Base-by-base conservation (phyloP, 2,329 filamentous ascomycete genomes). In the Aspergillus latus region DNA sequence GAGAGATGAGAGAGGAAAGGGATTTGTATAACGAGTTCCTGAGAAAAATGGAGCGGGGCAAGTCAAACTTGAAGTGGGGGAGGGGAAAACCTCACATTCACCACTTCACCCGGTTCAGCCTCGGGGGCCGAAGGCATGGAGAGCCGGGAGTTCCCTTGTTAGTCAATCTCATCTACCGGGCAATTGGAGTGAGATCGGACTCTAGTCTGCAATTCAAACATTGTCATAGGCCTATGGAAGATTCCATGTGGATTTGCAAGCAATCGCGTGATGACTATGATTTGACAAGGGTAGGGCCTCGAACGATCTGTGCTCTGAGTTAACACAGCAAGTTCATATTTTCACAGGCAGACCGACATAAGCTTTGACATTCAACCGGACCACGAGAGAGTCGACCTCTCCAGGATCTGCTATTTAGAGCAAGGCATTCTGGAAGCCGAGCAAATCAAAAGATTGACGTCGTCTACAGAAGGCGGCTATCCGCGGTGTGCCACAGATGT, bases 31-130 rank as follows among this genome's bases (percentile, higher is more conserved):
- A 44, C 30, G 50, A 37, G 47, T 54, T 54, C 30, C 26, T 55
- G 32, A 48, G 28, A 51, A 49, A 51, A 50, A 48, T 55, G 39
- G 42, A 47, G 68, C 66, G 66, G 67, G 65, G 66, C 63, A 64
- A 56, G 34, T 37, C 10, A 37, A 16, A 15, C 39, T 21, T 42
- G 8, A 42, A 21, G 59, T 56, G 65, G 64, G 59, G 59, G 45
- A 43, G 64, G 58, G 59, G 37, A 43, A 46, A 34, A 21, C 21
- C 32, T 36, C 16, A 40, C 43, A 16, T 36, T 39, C n/a, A 11
- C 30, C 10, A 15, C 5, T 10, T 15, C 50, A 42, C 40, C 16
- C 42, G 42, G 40, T 44, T 52, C 49, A 36, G 47, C 13, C 37
- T 59, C 58, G 57, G 60, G 55, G 52, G 55, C 52, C 59, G 54